A percentile compares a stretch with the other conserved stretches of the same genome.
These are phyloP conservation scores for Xerocomus potaroensis DNA, from an alignment of 768 basidiomycete genomes.

Conservation along the genomic window DNA sequence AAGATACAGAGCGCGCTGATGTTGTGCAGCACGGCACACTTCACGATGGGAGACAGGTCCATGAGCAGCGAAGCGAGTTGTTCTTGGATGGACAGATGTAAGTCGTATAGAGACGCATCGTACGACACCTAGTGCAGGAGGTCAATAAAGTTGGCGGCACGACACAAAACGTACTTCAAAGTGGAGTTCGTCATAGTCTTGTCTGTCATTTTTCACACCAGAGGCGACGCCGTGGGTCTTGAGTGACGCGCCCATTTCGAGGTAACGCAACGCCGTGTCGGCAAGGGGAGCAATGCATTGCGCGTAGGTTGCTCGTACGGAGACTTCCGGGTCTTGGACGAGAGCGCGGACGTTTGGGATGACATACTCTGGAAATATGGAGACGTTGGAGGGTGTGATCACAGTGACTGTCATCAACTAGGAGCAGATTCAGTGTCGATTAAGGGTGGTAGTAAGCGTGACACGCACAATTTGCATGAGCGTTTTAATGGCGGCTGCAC, in stretches of 20 bases:
- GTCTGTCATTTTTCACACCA: conserved; percentile 40
- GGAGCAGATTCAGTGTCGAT: conserved; percentile 27
- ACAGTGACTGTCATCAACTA: conserved; percentile 62
- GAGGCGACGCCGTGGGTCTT: conserved; percentile 72
- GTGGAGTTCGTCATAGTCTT: conserved; percentile 73
- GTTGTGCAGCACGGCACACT: conserved; percentile 82
- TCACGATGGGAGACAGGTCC: conserved; percentile 86
- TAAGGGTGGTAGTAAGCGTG: background rate
- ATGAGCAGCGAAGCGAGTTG: conserved; percentile 83
- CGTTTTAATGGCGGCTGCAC: conserved; percentile 73
- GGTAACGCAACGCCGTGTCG: conserved; percentile 78
- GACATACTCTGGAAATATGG: conserved; percentile 94
- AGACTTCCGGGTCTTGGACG: conserved; percentile 77
- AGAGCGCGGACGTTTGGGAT: conserved; percentile 86
- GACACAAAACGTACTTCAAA: conserved; percentile 59
- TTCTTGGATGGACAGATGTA: conserved; percentile 82
- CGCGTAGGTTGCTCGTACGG: conserved; percentile 78
- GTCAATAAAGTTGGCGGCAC: background rate
- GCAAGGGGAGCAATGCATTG: conserved; percentile 83
- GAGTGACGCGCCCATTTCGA: conserved; percentile 91
- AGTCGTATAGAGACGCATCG: conserved; percentile 79
- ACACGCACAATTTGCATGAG: conserved; percentile 76
- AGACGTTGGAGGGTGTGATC: conserved; percentile 56
- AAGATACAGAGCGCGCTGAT: conserved; percentile 91
- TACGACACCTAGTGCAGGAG: conserved; percentile 70